These are phyloP conservation scores for Lanmaoa rubissima DNA, from an alignment of 768 basidiomycete species.

Conservation along the genomic window DNA sequence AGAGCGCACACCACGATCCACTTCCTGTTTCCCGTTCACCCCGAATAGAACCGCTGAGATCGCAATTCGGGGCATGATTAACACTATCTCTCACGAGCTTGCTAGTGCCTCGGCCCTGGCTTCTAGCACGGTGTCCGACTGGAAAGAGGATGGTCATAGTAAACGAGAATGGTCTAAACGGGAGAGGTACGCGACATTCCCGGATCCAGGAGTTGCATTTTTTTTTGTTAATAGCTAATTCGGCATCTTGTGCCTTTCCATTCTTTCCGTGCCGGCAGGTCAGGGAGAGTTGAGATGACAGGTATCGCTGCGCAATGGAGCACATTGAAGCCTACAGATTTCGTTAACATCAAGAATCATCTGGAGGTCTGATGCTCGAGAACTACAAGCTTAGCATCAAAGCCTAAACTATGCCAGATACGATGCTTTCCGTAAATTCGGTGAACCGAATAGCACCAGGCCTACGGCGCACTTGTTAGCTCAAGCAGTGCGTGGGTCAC, in stretches of 20 bases:
- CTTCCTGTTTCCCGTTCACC: slow-evolving; percentile 57
- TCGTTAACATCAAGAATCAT: slow-evolving; percentile 51
- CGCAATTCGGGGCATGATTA: slow-evolving; percentile 51
- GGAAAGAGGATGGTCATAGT: slow-evolving; percentile 51
- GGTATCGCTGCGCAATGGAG: slow-evolving; percentile 48
- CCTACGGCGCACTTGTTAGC: neutral
- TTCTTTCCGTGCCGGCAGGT: slow-evolving; percentile 33
- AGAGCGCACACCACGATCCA: slow-evolving; percentile 48
- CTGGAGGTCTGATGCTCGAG: slow-evolving; percentile 46
- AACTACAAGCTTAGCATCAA: neutral
- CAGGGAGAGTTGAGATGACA: slow-evolving; percentile 56
- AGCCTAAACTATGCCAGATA: slow-evolving; percentile 23
- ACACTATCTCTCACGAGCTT: slow-evolving; percentile 45
- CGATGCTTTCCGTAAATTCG: slow-evolving; percentile 12
- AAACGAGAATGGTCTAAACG: slow-evolving; percentile 59
- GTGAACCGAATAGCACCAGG: neutral
- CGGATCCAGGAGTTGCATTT: slow-evolving; percentile 19
- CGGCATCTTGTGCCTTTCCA: neutral
- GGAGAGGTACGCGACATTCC: slow-evolving; percentile 41
- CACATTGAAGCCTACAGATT: slow-evolving; percentile 48
- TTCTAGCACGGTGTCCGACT: slow-evolving; percentile 41
- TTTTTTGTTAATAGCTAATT: slow-evolving; percentile 7
- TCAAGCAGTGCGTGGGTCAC: slow-evolving; percentile 3
- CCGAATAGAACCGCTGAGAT: slow-evolving; percentile 58
- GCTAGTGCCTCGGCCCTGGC: slow-evolving; percentile 30